Evolutionary conservation across 768 basidiomycete genomes (phyloP).

Genomic region (Leccinum uliginosum): DNA sequence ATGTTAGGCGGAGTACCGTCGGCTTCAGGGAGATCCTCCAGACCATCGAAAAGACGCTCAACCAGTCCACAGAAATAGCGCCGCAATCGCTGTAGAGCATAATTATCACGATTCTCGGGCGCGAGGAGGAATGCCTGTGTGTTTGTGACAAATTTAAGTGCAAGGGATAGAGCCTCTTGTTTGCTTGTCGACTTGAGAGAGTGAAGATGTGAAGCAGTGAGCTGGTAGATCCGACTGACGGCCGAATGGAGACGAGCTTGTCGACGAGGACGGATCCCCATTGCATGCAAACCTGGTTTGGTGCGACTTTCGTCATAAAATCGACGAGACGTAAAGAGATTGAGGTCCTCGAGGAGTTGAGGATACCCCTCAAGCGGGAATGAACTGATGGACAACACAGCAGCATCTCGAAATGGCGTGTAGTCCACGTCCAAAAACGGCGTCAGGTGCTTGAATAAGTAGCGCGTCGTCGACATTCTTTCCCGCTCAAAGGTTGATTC

Average conservation of each 20-base stretch:
- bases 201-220: slow-evolving; percentile 75
- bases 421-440: slow-evolving; percentile 88
- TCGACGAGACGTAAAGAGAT: slow-evolving; percentile 72
- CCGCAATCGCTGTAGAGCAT: slow-evolving; percentile 73
- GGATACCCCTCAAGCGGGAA: slow-evolving; percentile 76
- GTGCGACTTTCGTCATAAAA: slow-evolving; percentile 66
- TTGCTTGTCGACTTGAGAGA: slow-evolving; percentile 64
- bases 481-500: slow-evolving; percentile 78
- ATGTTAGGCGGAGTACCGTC: slow-evolving; percentile 72
- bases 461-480: slow-evolving; percentile 74
- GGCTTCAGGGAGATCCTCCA: slow-evolving; percentile 64
- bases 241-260: slow-evolving; percentile 82
- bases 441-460: slow-evolving; percentile 78
- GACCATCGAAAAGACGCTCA: slow-evolving; percentile 78
- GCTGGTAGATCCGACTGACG: slow-evolving; percentile 82
- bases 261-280: slow-evolving; percentile 56
- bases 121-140: slow-evolving; percentile 76
- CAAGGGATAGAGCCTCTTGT: slow-evolving; percentile 69
- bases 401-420: slow-evolving; percentile 76
- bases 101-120: slow-evolving; percentile 69
- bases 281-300: slow-evolving; percentile 42
- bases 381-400: slow-evolving; percentile 84
- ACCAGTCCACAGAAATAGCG: slow-evolving; percentile 90
- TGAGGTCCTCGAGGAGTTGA: slow-evolving; percentile 79
- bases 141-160: slow-evolving; percentile 82